Conservation (phyloP, 371 early-diverging fungal species). For the Nematocida displodere region DNA sequence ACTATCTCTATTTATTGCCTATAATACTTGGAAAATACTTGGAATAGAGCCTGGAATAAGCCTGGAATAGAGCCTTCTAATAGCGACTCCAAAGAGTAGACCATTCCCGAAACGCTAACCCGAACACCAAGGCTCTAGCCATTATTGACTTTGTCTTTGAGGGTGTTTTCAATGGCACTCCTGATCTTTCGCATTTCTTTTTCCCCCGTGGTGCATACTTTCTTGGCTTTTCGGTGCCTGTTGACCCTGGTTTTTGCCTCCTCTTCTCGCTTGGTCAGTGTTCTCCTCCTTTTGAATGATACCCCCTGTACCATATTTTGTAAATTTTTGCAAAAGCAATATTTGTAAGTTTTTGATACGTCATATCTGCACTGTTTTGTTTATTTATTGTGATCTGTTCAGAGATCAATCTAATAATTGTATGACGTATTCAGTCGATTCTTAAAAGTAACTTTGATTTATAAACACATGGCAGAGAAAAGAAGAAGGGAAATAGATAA, state of each 20-base stretch:
- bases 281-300: constrained; percentile 11
- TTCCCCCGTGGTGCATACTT: constrained; percentile 4
- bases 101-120: too few relatives aligned
- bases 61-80: too few relatives aligned
- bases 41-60: too few relatives aligned
- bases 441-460: constrained; percentile 49
- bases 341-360: not conserved
- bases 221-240: constrained; percentile 35
- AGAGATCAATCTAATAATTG: constrained; percentile 53
- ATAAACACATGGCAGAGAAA: constrained; percentile 54
- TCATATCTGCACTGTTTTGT: constrained; percentile 20
- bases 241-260: not conserved
- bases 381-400: constrained; percentile 28
- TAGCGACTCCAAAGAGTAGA: too few relatives aligned
- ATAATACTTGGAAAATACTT: too few relatives aligned
- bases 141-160: constrained; percentile 2
- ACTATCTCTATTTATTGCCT: too few relatives aligned
- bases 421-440: constrained; percentile 22
- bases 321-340: constrained; percentile 20
- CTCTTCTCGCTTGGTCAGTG: not conserved
- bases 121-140: too few relatives aligned
- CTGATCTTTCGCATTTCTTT: constrained; percentile 30
- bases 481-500: constrained; percentile 46
- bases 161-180: constrained; percentile 14
- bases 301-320: constrained; percentile 44